Evolutionary conservation across 2,329 filamentous ascomycete species (phyloP), one percentile per base, ranked within the genome.

Genomic region (Botrytis pseudocinerea): DNA sequence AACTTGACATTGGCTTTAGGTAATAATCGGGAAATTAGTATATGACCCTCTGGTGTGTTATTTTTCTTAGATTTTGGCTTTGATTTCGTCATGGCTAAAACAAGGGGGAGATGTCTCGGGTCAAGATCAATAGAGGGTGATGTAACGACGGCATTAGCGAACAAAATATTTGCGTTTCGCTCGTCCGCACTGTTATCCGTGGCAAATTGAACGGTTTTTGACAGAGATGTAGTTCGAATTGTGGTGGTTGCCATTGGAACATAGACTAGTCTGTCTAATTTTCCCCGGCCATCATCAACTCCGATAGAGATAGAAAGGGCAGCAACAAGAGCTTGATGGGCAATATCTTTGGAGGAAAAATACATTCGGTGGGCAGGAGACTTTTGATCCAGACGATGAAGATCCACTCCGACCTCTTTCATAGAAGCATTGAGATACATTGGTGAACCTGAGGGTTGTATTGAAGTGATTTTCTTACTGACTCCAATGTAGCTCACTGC

Each of bases 311-410:
- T 93, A 0, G 96, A 97, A 59, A 99, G 90, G 5, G 95, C 96
- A 28, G 95, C 96, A 35, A 96, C 88, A 51, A 99, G 87, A 18
- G 95, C 96, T 85, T 99, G 95, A 81, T 99, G 96, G 20, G 96
- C 96, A 79, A 98, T 91, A 80, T 98, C 96, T 75, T 94, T 92
- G 35, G 92, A 90, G 3, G 95, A 93, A 80, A 99, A 99, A 82
- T 99, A 98, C 96, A 98, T 99, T 76, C 96, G 91, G 85, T 99
- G 96, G 0, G 95, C 94, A 0, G 96, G 94, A 25, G 95, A 97
- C 78, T 93, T 95, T 60, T 93, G 92, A 81, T 99, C 95, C 71
- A 99, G 87, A 35, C 95, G 91, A 80, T 98, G 92, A 59, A 99
- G 85, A 80, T 99, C 96, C 80, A 99, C 88, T 74, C 95, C 95